Conservation (phyloP, 2,329 filamentous ascomycete species). For the Ceratocystis huliohia region DNA sequence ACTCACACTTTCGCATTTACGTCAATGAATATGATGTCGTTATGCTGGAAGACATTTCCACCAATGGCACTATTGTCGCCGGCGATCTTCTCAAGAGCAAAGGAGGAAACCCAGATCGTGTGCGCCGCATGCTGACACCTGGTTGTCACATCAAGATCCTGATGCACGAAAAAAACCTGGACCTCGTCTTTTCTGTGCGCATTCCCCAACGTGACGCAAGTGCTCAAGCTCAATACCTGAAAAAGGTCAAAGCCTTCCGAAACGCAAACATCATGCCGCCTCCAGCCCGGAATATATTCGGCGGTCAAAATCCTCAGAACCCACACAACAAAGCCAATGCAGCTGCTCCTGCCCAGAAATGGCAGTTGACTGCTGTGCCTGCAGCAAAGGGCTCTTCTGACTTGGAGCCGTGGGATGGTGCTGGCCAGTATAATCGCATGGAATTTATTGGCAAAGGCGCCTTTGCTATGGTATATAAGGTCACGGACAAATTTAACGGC, state of each 20-base stretch:
- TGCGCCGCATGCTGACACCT: constrained; percentile 52
- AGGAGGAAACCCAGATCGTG: constrained; percentile 28
- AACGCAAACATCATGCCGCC: constrained; percentile 22
- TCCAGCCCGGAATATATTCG: constrained; percentile 12
- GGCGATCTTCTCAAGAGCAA: constrained; percentile 45
- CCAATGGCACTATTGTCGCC: constrained; percentile 90
- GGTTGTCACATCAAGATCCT: constrained; percentile 62
- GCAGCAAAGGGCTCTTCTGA: constrained; percentile 33
- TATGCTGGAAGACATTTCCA: constrained; percentile 88
- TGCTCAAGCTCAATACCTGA: constrained; percentile 51
- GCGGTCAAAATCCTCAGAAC: background rate
- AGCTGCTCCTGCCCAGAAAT: background rate
- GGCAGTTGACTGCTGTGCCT: constrained; percentile 9
- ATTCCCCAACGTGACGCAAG: constrained; percentile 62
- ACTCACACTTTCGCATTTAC: constrained; percentile 90
- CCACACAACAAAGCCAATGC: background rate
- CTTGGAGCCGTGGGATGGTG: constrained; percentile 55
- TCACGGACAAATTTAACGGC: constrained; percentile 76
- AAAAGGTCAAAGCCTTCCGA: constrained; percentile 55
- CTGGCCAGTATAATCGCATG: constrained; percentile 70
- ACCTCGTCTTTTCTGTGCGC: constrained; percentile 73
- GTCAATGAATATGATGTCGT: constrained; percentile 73
- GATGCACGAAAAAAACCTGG: constrained; percentile 38
- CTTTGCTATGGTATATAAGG: constrained; percentile 85
- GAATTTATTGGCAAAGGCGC: constrained; percentile 79